Evolutionary conservation across 164 flowering plant genomes (phyloP).

Genomic region (Vitis rupestris): DNA sequence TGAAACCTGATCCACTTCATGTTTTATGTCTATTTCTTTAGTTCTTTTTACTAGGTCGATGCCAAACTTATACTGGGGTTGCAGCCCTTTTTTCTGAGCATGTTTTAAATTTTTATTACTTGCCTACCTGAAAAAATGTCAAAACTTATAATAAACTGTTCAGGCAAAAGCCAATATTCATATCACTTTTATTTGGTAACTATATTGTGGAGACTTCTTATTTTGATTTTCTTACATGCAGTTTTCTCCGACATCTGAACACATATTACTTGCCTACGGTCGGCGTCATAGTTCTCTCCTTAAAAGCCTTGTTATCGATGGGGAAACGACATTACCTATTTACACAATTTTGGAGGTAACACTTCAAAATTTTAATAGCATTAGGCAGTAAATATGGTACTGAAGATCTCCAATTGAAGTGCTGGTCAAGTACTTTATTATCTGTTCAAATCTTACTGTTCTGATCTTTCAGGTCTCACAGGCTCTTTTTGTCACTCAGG

Average conservation of each 20-base stretch:
- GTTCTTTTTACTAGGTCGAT: too few species aligned
- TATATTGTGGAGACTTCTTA: too few species aligned
- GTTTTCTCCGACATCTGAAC: conserved; percentile 98
- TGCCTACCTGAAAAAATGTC: too few species aligned
- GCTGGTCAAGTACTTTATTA: background rate
- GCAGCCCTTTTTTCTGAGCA: too few species aligned
- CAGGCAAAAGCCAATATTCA: too few species aligned
- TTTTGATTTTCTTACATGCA: conserved; percentile 29
- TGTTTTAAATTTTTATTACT: too few species aligned
- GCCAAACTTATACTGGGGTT: too few species aligned
- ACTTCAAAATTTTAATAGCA: background rate
- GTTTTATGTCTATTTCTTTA: too few species aligned
- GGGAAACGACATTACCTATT: conserved; percentile 70
- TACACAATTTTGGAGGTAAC: conserved; percentile 91
- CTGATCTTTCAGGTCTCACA: background rate
- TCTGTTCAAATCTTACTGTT: too few species aligned
- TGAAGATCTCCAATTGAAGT: background rate
- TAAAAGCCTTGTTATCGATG: conserved; percentile 83
- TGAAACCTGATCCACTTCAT: too few species aligned
- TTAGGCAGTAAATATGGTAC: background rate
- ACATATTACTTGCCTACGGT: conserved; percentile 87
- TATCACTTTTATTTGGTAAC: too few species aligned
- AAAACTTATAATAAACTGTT: too few species aligned
- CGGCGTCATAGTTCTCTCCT: conserved; percentile 94
- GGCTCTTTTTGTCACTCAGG: conserved; percentile 31